Evolutionary conservation across 2,329 filamentous ascomycete species (phyloP), one percentile per base, ranked within the genome.

Genomic region (Penicillium sp.): DNA sequence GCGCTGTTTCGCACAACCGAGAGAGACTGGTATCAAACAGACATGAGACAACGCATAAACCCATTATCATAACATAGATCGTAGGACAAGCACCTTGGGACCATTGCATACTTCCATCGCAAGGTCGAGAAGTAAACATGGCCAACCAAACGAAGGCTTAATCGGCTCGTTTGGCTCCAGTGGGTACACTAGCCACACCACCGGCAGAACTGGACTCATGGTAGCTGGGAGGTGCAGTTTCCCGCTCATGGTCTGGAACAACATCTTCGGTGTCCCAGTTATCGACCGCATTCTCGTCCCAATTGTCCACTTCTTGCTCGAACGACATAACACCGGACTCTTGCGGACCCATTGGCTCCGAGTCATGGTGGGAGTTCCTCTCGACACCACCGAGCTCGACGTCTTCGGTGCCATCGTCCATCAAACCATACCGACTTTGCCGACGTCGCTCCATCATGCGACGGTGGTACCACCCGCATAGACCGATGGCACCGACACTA

Each of bases 381-480:
- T 56, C 57, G 5, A 60, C 45, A 1, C 56, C 60, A 22, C 89
- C 91, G 6, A 96, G 81, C 75, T 96, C 92, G 13, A 96, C 74
- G 70, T 96, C 89, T 13, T 71, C 74, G 1, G 65, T 75, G 40
- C 68, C 67, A 16, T 72, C 73, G 5, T 72, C 71, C 29, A 88
- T 83, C 5, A 95, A 82, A 49, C 95, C 95, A 48, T 84, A 83
- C 67, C 89, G 89, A 51, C 84, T 85, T 67, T 85, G 79, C 56
- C 92, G 83, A 70, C 89, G 90, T 58, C 94, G 83, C 73, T 97
- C 93, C 38, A 97, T 79, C 92, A 97, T 97, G 55, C 94, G 88
- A 69, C 89, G 88, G 75, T 99, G 94, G 71, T 99, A 99, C 89
- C 90, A 93, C 53, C 86, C 87, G 71, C 90, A 95, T 18, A 96